Evolutionary conservation across 352 stramenopile species (phyloP), one percentile per base, ranked within the genome.

Genomic region (Phytophthora tentaculata): DNA sequence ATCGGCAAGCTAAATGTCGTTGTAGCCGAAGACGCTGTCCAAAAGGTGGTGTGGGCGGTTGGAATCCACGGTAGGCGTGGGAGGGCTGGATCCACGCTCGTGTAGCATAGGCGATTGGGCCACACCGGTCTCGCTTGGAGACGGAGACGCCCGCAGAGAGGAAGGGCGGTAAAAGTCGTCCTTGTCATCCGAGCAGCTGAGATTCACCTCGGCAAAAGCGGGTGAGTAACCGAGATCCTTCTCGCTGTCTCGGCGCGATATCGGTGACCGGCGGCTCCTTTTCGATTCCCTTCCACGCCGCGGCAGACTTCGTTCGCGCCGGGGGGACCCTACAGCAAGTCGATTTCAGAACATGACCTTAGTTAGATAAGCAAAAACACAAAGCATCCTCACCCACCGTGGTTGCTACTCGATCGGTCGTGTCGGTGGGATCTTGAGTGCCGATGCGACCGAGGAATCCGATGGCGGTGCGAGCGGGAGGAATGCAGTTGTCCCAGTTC

Each of bases 111-210:
- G 23, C 22, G 17, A 17, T 50, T 20, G 20, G 13, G 0, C 35
- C 13, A 37, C 28, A 23, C 41, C 35, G 24, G 20, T 14, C 41
- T 61, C 41, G 32, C 10, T 56, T 37, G 19, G n/a, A 24, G 13
- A 17, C 24, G 22, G 20, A 19, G 47, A 26, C 28, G 17, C 23
- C 24, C 16, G 24, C n/a, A 28, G 41, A n/a, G n/a, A n/a, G 41
- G 55, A 43, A 45, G 41, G 41, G n/a, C 17, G 24, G 2, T 19
- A 58, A 39, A 24, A 24, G 2, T 49, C 52, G 22, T 37, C 51
- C 26, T 61, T 41, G 10, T 51, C 43, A 1, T 56, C 52, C 2
- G 52, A 68, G 16, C 43, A 44, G 28, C 51, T 63, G 22, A 68
- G 6, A 12, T 56, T 56, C 10, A 63, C 41, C 5, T 54, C 39